Evolutionary conservation across 1,284 basidiomycete genomes (phyloP), one percentile per base, ranked within the genome.

Genomic region (Ganoderma leucocontextum): DNA sequence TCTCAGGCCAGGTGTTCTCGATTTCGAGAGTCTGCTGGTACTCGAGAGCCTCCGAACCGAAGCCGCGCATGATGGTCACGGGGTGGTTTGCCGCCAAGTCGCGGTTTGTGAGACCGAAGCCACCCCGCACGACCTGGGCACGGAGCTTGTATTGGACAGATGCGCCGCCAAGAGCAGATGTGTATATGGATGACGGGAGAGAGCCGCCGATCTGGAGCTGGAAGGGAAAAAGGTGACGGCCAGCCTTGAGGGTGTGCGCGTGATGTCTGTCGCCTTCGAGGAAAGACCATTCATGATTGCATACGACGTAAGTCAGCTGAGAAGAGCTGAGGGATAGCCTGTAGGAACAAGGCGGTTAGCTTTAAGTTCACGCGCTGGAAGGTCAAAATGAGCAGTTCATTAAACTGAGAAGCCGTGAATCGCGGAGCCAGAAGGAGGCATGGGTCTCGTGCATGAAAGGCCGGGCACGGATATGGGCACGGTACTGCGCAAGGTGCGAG

Each of bases 1-100:
- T 98, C 49, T 93, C 93, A 0, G 96, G 96, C 96, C 96, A 98
- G 15, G 95, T 96, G 80, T 97, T 97, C 80, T 97, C 95, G 71
- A 94, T 92, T 80, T 98, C 96, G 68, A 97, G 87, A 1, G 95
- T 96, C 79, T 98, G 96, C 77, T 95, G 96, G 83, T 95, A 98
- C 80, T 98, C 96, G 74, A 97, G 87, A 1, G 96, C 92, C 72
- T 97, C 95, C 2, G 88, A 80, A 6, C 89, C 85, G 75, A 95
- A 93, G 2, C 91, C 89, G 66, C 95, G 89, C 60, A 93, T 75
- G 70, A 98, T 83, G 69, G 85, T 82, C 66, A 98, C 87, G 13
- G 89, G 87, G 59, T 83, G 81, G 60, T 84, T 81, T 1, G 89
- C 83, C 64, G 91, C 87, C 65, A 95, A 87, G 77, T 96, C 96